Evolutionary conservation across 2,329 filamentous ascomycete species (phyloP), one percentile per base, ranked within the genome.

Genomic region (Diplocarpon mali): DNA sequence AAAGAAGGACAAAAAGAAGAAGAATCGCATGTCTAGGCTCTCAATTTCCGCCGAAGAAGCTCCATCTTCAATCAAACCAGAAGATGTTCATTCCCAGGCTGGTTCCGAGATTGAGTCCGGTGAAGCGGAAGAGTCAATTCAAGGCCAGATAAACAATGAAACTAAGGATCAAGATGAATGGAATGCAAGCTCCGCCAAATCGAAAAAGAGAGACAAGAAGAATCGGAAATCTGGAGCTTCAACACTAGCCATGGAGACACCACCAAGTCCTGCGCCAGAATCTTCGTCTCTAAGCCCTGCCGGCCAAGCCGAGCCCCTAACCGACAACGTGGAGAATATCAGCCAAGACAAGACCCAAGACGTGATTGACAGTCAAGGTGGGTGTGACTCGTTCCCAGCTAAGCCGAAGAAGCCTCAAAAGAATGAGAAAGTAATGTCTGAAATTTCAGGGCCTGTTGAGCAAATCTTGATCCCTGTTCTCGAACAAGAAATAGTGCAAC

Each of bases 121-220:
- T 32, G 30, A 24, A 24, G 20, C 9, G 30, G 30, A 5, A 12
- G 30, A 29, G 27, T 15, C 24, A 11, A 30, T 11, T n/a, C 17
- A 14, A n/a, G 17, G 4, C 5, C 13, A 40, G 10, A 12, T 16
- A 20, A 40, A 40, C 6, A 16, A 29, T 14, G 31, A 29, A 3
- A 3, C 30, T 12, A 37, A 29, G 14, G 36, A 44, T 3, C 31
- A 38, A 29, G 44, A 44, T 35, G 41, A 46, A 20, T 44, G 44
- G 38, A 38, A 34, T 32, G 35, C 10, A 9, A 17, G 12, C 9
- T 44, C 43, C 30, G 35, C 35, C 16, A 51, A 53, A 40, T 48
- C 45, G 39, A 42, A 44, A 15, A 50, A 46, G 40, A 47, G 50
- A 24, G 47, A 51, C 35, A 53, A 51, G 45, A 48, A 50, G 34